A percentile compares a stretch with the other conserved stretches of the same genome.
These are phyloP conservation scores for Colletotrichum gigasporum DNA, from an alignment of 2,329 filamentous ascomycete genomes.

Conservation along the genomic window DNA sequence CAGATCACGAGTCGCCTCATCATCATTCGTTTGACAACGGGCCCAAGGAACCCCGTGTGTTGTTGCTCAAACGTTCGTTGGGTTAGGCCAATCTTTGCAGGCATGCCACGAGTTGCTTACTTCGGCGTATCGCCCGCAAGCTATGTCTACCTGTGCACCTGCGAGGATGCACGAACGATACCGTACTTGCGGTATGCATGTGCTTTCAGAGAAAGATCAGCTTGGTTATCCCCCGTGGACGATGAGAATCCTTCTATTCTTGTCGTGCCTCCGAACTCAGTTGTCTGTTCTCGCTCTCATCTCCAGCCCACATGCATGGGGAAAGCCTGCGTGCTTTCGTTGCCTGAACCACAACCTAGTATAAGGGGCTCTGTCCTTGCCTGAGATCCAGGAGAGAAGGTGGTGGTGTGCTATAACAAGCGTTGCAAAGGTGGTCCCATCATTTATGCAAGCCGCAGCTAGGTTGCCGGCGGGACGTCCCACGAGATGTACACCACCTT, in stretches of 20 bases:
- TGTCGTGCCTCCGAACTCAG: neutral
- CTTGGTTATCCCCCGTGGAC: neutral
- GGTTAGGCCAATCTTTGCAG: neutral
- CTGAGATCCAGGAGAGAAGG: neutral
- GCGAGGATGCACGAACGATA: too few relatives aligned
- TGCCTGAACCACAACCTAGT: neutral
- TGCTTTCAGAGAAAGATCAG: neutral
- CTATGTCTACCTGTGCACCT: too few relatives aligned
- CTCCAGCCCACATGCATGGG: neutral
- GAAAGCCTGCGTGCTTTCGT: neutral
- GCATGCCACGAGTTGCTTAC: neutral
- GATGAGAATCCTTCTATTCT: neutral
- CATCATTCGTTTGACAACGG: neutral
- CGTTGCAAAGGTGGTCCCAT: neutral
- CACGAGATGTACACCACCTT: neutral
- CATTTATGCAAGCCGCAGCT: neutral
- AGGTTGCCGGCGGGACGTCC: neutral
- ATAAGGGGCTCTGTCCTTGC: neutral
- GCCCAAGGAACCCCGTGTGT: too few relatives aligned
- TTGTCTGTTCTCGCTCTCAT: neutral
- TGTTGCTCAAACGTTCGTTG: too few relatives aligned
- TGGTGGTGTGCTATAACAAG: neutral
- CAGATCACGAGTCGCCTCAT: neutral
- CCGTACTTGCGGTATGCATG: neutral
- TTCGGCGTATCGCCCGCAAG: neutral